phyloP scores from a whole-genome alignment of 2,329 filamentous ascomycete species.

The Alternaria sp. region DNA sequence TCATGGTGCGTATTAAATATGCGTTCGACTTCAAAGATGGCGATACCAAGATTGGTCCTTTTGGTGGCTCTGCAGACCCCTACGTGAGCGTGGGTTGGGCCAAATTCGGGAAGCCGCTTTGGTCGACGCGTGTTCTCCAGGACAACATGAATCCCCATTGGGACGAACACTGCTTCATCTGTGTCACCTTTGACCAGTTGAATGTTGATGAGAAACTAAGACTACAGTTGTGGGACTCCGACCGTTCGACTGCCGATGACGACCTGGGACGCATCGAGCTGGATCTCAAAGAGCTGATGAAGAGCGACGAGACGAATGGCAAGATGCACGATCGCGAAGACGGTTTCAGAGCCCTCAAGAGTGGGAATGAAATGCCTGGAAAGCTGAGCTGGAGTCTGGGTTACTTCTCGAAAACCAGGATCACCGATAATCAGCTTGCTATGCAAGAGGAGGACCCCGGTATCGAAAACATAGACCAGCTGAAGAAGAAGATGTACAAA shows the following conservation, averaged over 20 bases:
- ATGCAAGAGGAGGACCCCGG: slow-evolving; percentile 67
- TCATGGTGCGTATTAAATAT: slow-evolving; percentile 71
- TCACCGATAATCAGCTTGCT: slow-evolving; percentile 68
- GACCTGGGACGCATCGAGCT: slow-evolving; percentile 77
- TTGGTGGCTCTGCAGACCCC: slow-evolving; percentile 70
- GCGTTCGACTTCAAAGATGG: slow-evolving; percentile 76
- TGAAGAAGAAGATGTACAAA: slow-evolving; percentile 65
- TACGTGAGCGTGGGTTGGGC: slow-evolving; percentile 79
- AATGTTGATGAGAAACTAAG: slow-evolving; percentile 75
- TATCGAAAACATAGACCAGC: slow-evolving; percentile 65
- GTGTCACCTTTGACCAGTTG: slow-evolving; percentile 74
- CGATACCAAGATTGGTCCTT: slow-evolving; percentile 68
- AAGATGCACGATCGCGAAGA: slow-evolving; percentile 70
- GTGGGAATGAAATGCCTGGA: slow-evolving; percentile 73
- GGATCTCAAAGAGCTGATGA: slow-evolving; percentile 71
- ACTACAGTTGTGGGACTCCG: slow-evolving; percentile 78
- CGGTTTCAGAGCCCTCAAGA: slow-evolving; percentile 70
- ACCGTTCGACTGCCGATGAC: slow-evolving; percentile 75
- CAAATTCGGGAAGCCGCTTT: slow-evolving; percentile 76
- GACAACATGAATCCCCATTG: slow-evolving; percentile 73
- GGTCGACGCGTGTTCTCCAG: slow-evolving; percentile 70
- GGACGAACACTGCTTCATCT: slow-evolving; percentile 74
- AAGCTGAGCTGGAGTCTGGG: slow-evolving; percentile 74
- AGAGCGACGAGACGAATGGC: slow-evolving; percentile 65
- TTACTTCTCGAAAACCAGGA: slow-evolving; percentile 72